phyloP scores from a whole-genome alignment of 1,139 yeast species.

The Neolecta irregularis region DNA sequence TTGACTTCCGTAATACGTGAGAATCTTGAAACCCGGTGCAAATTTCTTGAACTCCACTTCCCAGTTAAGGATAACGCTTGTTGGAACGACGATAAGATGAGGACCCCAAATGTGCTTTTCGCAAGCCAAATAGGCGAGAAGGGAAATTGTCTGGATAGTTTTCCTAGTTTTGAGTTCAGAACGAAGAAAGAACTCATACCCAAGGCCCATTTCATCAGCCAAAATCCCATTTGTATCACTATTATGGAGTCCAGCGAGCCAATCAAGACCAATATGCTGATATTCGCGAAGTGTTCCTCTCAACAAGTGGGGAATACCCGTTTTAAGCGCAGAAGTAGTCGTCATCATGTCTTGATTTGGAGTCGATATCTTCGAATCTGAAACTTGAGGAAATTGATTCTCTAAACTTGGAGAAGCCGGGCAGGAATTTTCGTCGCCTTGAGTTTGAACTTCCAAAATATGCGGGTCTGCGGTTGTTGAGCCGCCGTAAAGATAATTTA shows the following conservation, averaged over 20 bases:
- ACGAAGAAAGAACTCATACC: constrained; percentile 26
- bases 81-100: constrained; percentile 89
- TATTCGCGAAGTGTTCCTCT: constrained; percentile 79
- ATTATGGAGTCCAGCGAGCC: constrained; percentile 89
- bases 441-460: no score
- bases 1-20: constrained; percentile 96
- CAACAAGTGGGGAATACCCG: constrained; percentile 32
- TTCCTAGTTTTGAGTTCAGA: constrained; percentile 24
- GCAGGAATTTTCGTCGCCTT: no score
- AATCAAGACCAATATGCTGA: constrained; percentile 90
- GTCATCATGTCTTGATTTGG: constrained; percentile 5
- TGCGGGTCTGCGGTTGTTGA: no score
- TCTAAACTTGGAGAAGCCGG: no score
- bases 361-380: no score
- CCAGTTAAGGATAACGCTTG: constrained; percentile 98
- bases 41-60: constrained; percentile 97
- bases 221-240: constrained; percentile 89
- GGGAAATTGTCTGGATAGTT: constrained; percentile 87
- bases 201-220: constrained; percentile 98
- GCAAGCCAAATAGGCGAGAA: constrained; percentile 77
- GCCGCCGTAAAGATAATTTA: no score
- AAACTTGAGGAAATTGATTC: no score
- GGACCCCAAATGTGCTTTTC: constrained; percentile 97
- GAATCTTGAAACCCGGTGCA: constrained; percentile 93
- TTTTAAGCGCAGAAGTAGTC: constrained; percentile 15